Evolutionary conservation across 2,329 filamentous ascomycete species (phyloP).

Genomic region (Trichophyton equinum): DNA sequence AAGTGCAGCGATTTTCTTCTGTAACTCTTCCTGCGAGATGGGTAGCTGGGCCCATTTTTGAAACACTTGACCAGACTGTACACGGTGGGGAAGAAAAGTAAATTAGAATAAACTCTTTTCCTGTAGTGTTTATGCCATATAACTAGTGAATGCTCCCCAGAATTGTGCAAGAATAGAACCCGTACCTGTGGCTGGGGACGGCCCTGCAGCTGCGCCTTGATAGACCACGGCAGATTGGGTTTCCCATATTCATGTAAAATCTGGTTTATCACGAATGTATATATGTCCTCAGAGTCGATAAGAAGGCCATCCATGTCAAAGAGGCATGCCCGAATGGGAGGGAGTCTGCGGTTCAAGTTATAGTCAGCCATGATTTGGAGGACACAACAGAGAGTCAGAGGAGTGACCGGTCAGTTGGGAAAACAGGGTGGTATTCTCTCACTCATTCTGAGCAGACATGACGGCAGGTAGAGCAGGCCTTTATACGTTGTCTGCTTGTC

Average conservation of each 20-base stretch:
- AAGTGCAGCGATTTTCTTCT: conserved; percentile 45
- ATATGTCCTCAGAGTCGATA: conserved; percentile 83
- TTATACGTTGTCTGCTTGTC: not conserved
- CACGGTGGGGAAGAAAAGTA: not conserved
- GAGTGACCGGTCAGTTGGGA: not conserved
- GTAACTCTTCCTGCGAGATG: conserved; percentile 57
- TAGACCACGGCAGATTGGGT: conserved; percentile 71
- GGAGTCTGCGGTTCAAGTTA: conserved; percentile 45
- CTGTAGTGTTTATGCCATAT: no score
- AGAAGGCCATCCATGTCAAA: conserved; percentile 99
- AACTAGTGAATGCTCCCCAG: no score
- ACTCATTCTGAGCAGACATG: not conserved
- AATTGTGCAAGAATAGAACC: not conserved
- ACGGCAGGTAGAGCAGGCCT: not conserved
- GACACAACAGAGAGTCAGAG: not conserved
- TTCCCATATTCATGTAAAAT: conserved; percentile 64
- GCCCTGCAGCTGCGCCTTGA: conserved; percentile 80
- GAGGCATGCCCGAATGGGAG: conserved; percentile 75
- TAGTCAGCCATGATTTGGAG: not conserved
- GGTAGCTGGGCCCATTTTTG: conserved; percentile 77
- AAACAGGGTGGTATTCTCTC: not conserved
- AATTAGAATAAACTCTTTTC: not conserved
- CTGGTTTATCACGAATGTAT: conserved; percentile 71
- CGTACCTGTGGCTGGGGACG: conserved; percentile 45
- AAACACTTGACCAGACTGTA: conserved; percentile 49